Evolutionary conservation across 352 stramenopile species (phyloP).

Genomic region (Pythium diclinum): DNA sequence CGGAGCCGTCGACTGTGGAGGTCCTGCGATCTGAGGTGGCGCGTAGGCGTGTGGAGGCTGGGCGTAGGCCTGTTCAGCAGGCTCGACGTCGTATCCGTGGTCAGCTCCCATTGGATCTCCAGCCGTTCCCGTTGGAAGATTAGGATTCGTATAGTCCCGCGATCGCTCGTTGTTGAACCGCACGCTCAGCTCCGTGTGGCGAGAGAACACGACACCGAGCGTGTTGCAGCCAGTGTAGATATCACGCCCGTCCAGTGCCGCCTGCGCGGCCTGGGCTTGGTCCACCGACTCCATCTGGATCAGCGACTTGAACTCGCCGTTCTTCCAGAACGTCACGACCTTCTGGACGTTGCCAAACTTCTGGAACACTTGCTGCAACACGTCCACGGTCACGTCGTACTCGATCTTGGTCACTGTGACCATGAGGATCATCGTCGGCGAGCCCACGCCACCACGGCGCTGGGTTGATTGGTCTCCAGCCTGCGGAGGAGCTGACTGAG

Average conservation of each 20-base stretch:
- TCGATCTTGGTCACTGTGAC: constrained; percentile 79
- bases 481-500: not conserved
- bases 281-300: constrained; percentile 77
- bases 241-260: constrained; percentile 69
- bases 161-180: constrained; percentile 77
- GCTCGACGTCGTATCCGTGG: constrained; percentile 15
- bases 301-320: constrained; percentile 78
- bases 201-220: constrained; percentile 77
- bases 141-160: constrained; percentile 72
- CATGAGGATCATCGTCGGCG: constrained; percentile 73
- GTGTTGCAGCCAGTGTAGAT: constrained; percentile 87
- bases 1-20: not conserved
- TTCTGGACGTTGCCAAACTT: constrained; percentile 85
- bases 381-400: constrained; percentile 78
- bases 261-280: constrained; percentile 66
- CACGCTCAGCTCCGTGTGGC: constrained; percentile 62
- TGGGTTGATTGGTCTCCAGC: not conserved
- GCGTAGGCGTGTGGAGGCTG: constrained; percentile 2
- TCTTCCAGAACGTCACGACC: constrained; percentile 81
- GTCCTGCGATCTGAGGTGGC: not conserved
- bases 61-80: constrained; percentile 19
- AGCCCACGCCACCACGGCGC: constrained; percentile 35
- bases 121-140: constrained; percentile 40
- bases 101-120: constrained; percentile 7
- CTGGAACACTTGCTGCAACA: constrained; percentile 79